These are phyloP conservation scores for Jimgerdemannia flammicorona DNA, from an alignment of 192 early-diverging fungal species.

Conservation along the genomic window DNA sequence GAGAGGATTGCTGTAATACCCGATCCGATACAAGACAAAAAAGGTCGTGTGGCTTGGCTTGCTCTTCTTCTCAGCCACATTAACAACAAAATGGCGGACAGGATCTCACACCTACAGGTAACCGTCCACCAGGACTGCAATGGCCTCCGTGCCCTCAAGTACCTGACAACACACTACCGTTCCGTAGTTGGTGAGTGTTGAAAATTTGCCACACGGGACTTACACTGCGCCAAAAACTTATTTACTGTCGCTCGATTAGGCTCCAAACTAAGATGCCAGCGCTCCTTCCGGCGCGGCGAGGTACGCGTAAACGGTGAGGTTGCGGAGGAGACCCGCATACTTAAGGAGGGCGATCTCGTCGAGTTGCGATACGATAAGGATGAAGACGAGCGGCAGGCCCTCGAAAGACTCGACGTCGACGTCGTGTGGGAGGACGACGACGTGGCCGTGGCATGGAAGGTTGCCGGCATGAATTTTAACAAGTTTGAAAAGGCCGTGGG, in stretches of 20 bases:
- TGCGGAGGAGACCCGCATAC: conserved; percentile 42
- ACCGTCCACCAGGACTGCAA: too few species aligned
- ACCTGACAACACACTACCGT: too few species aligned
- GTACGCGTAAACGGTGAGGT: conserved; percentile 52
- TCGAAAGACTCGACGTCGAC: conserved; percentile 41
- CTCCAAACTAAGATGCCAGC: conserved; percentile 16
- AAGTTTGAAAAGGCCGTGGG: conserved; percentile 9
- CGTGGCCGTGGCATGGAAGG: conserved; percentile 51
- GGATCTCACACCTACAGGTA: too few species aligned
- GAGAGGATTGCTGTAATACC: too few species aligned
- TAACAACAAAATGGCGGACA: too few species aligned
- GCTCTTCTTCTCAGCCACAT: too few species aligned
- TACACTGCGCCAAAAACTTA: too few species aligned
- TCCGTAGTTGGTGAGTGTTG: too few species aligned
- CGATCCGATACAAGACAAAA: too few species aligned
- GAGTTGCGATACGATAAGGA: conserved; percentile 38
- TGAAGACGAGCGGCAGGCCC: conserved; percentile 34
- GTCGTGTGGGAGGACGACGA: conserved; percentile 49
- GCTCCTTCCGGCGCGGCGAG: conserved; percentile 21
- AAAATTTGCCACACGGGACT: too few species aligned
- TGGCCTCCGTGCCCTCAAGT: too few species aligned
- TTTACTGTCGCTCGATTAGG: conserved; percentile 9
- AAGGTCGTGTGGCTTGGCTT: too few species aligned
- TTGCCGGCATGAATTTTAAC: conserved; percentile 45
- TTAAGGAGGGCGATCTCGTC: conserved; percentile 44